These are phyloP conservation scores for Trypanosoma brucei DNA, from an alignment of 208 protist species.

Conservation along the genomic window DNA sequence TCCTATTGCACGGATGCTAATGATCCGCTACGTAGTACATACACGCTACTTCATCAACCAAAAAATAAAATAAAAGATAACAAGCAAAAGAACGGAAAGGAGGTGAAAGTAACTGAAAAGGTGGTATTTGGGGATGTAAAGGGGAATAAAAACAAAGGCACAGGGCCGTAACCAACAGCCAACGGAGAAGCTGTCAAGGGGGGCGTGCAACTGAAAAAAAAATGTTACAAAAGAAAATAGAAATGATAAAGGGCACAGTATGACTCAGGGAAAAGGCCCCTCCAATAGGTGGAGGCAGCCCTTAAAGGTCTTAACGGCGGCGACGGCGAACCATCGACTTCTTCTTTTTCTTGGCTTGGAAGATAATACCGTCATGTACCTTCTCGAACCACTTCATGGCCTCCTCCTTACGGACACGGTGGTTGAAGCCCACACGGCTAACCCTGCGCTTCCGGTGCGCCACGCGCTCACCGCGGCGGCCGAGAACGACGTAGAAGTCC, in stretches of 20 bases:
- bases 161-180: no score
- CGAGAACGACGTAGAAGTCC: slow-evolving; percentile 98
- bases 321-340: slow-evolving; percentile 98
- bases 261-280: slow-evolving; percentile 8
- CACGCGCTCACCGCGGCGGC: slow-evolving; percentile 96
- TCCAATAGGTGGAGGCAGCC: background rate
- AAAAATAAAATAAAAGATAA: no score
- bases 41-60: no score
- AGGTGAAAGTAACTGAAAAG: no score
- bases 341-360: slow-evolving; percentile 95
- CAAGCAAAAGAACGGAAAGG: no score
- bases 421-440: slow-evolving; percentile 88
- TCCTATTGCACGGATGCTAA: no score
- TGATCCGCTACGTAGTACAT: no score
- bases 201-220: background rate
- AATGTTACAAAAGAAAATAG: slow-evolving; percentile 11
- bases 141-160: no score
- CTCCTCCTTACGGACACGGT: slow-evolving; percentile 96
- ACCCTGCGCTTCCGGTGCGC: slow-evolving; percentile 83
- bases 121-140: no score
- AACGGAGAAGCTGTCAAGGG: background rate
- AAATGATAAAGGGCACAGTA: slow-evolving; percentile 7
- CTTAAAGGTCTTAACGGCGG: slow-evolving; percentile 91
- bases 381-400: slow-evolving; percentile 99
- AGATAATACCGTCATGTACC: slow-evolving; percentile 97